These are phyloP conservation scores for Kingdonia uniflora DNA, from an alignment of 164 flowering plant genomes.

Conservation along the genomic window DNA sequence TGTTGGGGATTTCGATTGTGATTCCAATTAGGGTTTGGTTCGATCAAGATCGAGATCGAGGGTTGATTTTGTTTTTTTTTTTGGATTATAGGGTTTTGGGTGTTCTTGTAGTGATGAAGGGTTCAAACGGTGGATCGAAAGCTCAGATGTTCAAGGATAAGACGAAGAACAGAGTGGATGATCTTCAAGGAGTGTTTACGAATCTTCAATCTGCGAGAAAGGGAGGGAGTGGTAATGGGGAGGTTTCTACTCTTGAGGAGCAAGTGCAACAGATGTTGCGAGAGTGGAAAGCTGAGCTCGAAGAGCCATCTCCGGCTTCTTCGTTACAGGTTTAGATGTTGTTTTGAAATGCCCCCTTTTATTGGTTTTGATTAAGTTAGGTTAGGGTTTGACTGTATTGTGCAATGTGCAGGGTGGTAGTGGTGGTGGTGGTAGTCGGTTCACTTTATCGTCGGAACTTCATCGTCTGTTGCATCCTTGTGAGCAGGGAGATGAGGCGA, in stretches of 20 bases:
- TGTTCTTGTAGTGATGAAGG: too few species aligned
- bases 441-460: slow-evolving; percentile 65
- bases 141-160: slow-evolving; percentile 71
- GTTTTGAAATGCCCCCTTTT: background rate
- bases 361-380: background rate
- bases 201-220: slow-evolving; percentile 89
- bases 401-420: slow-evolving; percentile 59
- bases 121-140: too few species aligned
- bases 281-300: slow-evolving; percentile 93
- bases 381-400: background rate
- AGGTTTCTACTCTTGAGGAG: slow-evolving; percentile 81
- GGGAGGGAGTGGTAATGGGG: slow-evolving; percentile 59
- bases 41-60: too few species aligned
- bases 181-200: slow-evolving; percentile 73
- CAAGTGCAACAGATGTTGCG: slow-evolving; percentile 96
- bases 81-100: slow-evolving; percentile 14
- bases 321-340: slow-evolving; percentile 43
- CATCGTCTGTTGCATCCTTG: slow-evolving; percentile 55
- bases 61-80: too few species aligned
- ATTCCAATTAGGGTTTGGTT: too few species aligned
- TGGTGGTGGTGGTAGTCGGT: slow-evolving; percentile 43
- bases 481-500: slow-evolving; percentile 66
- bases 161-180: slow-evolving; percentile 90
- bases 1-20: too few species aligned
- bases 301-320: slow-evolving; percentile 86